phyloP scores from a whole-genome alignment of 148 eudicot species.

The Gaultheria prostrata region DNA sequence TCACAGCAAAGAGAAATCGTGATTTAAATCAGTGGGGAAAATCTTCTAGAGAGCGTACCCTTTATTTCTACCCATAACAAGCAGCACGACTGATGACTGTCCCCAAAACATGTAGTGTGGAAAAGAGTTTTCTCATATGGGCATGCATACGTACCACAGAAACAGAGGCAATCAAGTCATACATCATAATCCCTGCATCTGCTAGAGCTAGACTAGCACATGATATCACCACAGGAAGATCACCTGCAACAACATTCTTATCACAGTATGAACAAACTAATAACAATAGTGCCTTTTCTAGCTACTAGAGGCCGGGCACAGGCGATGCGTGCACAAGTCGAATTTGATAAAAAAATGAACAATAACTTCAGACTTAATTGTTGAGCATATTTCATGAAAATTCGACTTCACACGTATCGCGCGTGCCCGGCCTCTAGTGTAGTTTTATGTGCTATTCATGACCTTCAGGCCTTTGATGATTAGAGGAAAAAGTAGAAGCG shows the following conservation, averaged over 20 bases:
- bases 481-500: too few species aligned
- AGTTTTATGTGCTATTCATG: too few species aligned
- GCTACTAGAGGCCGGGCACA: background rate
- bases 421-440: too few species aligned
- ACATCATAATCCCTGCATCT: conserved; percentile 96
- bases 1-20: background rate
- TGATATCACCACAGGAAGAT: conserved; percentile 91
- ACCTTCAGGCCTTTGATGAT: too few species aligned
- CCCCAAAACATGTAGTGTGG: background rate
- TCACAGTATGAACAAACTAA: conserved; percentile 9
- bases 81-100: background rate
- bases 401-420: too few species aligned
- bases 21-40: background rate
- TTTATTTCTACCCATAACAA: background rate
- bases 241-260: conserved; percentile 50
- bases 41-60: background rate
- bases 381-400: too few species aligned
- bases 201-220: conserved; percentile 98
- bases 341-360: too few species aligned
- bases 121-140: background rate
- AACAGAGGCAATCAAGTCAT: conserved; percentile 88
- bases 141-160: conserved; percentile 68
- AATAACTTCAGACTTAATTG: too few species aligned
- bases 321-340: too few species aligned
- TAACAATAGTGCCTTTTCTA: background rate